Evolutionary conservation across 2,329 filamentous ascomycete genomes (phyloP).

Genomic region (Gaeumannomyces tritici): DNA sequence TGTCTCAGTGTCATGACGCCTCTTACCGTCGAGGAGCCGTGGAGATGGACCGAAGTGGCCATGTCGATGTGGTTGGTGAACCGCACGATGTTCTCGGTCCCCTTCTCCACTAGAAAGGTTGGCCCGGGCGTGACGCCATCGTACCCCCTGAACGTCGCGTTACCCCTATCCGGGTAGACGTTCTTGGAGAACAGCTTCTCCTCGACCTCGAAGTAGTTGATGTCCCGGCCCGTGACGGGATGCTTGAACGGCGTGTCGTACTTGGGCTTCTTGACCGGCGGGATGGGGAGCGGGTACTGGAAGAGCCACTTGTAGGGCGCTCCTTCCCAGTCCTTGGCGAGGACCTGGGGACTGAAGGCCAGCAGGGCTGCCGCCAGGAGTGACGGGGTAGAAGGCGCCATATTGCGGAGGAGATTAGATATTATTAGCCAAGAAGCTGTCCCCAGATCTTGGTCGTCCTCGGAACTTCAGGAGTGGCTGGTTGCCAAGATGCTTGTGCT

Average conservation of each 20-base stretch:
- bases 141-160: slow-evolving; percentile 31
- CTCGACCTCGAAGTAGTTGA: slow-evolving; percentile 25
- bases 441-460: too few relatives aligned
- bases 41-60: slow-evolving; percentile 40
- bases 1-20: neutral
- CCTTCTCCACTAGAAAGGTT: slow-evolving; percentile 36
- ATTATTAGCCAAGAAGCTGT: too few relatives aligned
- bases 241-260: slow-evolving; percentile 24
- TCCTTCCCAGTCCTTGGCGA: slow-evolving; percentile 13
- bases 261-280: slow-evolving; percentile 30
- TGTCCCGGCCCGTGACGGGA: slow-evolving; percentile 21
- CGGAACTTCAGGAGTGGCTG: too few relatives aligned
- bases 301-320: slow-evolving; percentile 13
- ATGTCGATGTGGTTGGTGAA: slow-evolving; percentile 38
- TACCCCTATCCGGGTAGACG: slow-evolving; percentile 24
- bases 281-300: slow-evolving; percentile 31
- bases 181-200: slow-evolving; percentile 21
- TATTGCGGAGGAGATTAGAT: neutral
- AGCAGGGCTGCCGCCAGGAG: neutral
- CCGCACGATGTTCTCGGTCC: slow-evolving; percentile 41
- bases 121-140: slow-evolving; percentile 46
- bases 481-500: too few relatives aligned
- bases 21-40: slow-evolving; percentile 35
- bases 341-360: neutral
- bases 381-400: neutral